phyloP scores from a whole-genome alignment of 306 rosid genomes.

The Sindora glabra region DNA sequence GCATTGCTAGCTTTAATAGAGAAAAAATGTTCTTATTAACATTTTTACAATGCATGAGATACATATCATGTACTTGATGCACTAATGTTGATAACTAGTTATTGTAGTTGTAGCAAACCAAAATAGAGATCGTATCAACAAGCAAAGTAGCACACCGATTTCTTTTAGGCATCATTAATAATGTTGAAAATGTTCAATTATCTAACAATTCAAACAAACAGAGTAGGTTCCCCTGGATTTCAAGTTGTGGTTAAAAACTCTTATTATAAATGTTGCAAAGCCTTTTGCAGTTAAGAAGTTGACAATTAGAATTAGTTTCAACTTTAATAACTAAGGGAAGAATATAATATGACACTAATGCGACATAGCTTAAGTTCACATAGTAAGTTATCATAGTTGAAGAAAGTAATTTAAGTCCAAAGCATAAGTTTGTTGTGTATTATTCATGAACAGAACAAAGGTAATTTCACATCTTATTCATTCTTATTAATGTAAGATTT shows the following conservation, averaged over 20 bases:
- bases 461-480: constrained; percentile 19
- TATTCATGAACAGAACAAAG: constrained; percentile 2
- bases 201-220: constrained; percentile 37
- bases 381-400: no score
- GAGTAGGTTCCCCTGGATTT: constrained; percentile 33
- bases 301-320: constrained; percentile 18
- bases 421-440: constrained; percentile 14
- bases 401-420: not conserved
- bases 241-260: constrained; percentile 65
- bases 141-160: constrained; percentile 71
- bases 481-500: constrained; percentile 23
- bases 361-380: constrained; percentile 17
- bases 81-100: not conserved
- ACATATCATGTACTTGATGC: no score
- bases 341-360: constrained; percentile 10
- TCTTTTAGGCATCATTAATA: constrained; percentile 45
- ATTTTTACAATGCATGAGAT: no score
- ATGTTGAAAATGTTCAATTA: constrained; percentile 28
- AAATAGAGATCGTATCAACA: constrained; percentile 58
- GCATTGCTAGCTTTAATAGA: no score
- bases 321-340: constrained; percentile 14
- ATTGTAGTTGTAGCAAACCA: constrained; percentile 63
- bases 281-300: constrained; percentile 53
- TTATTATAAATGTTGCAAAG: constrained; percentile 42
- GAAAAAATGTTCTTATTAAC: no score